These are phyloP conservation scores for Geum urbanum DNA, from an alignment of 306 rosid genomes.

Conservation along the genomic window DNA sequence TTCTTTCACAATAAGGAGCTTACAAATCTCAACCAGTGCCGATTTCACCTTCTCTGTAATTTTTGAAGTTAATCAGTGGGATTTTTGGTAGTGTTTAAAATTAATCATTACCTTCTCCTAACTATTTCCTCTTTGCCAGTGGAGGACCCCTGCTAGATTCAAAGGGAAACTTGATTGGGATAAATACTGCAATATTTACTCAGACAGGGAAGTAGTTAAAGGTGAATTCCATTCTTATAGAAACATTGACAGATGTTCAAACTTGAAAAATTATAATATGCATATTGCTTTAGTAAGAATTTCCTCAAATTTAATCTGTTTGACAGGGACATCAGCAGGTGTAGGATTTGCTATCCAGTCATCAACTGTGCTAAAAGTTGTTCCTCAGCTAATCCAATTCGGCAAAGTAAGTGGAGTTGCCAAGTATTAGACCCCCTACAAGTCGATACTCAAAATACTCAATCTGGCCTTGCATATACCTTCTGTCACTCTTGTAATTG, in stretches of 20 bases:
- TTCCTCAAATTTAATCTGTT: conserved; percentile 14
- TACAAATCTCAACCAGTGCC: background rate
- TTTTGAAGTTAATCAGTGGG: conserved; percentile 4
- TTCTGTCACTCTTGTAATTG: background rate
- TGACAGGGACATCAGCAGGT: conserved; percentile 92
- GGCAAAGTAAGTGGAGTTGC: conserved; percentile 55
- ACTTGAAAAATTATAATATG: conserved; percentile 16
- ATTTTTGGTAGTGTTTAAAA: background rate
- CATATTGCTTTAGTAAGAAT: background rate
- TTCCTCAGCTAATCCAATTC: conserved; percentile 80
- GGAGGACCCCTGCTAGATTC: conserved; percentile 95
- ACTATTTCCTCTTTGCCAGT: conserved; percentile 41
- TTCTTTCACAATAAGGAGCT: background rate
- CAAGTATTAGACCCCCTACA: background rate
- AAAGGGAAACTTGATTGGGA: conserved; percentile 83
- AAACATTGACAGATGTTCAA: conserved; percentile 13
- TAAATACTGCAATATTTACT: conserved; percentile 92
- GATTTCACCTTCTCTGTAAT: background rate
- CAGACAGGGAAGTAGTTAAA: conserved; percentile 54
- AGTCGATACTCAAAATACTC: background rate
- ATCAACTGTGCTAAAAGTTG: conserved; percentile 67
- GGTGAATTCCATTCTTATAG: background rate
- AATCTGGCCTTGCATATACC: background rate
- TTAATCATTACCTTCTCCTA: conserved; percentile 16
- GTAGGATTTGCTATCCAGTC: conserved; percentile 98